Conservation (phyloP, 371 early-diverging fungal genomes). For the Zychaea mexicana region DNA sequence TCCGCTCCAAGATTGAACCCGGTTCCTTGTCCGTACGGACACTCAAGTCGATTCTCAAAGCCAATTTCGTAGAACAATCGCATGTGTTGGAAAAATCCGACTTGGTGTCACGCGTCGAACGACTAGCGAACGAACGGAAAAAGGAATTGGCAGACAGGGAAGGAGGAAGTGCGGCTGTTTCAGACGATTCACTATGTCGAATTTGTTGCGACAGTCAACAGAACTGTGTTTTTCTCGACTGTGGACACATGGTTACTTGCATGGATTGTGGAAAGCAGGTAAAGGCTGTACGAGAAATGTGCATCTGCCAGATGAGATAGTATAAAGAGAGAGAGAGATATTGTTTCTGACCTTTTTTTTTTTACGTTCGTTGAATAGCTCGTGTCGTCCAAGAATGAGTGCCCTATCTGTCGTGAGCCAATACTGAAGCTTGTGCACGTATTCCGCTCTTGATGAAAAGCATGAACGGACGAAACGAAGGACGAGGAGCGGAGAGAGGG, state of each 20-base stretch:
- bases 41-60: constrained; percentile 49
- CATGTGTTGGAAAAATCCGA: constrained; percentile 58
- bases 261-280: constrained; percentile 64
- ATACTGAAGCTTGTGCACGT: constrained; percentile 55
- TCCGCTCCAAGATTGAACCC: constrained; percentile 42
- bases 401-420: constrained; percentile 66
- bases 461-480: neutral
- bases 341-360: neutral
- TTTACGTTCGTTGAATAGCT: constrained; percentile 42
- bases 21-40: constrained; percentile 50
- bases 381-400: constrained; percentile 54
- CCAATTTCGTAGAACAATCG: constrained; percentile 52
- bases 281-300: constrained; percentile 9
- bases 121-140: constrained; percentile 45
- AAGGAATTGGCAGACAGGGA: constrained; percentile 20
- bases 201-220: constrained; percentile 64
- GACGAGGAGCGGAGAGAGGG: neutral
- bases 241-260: constrained; percentile 66
- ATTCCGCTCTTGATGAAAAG: constrained; percentile 42
- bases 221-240: constrained; percentile 62
- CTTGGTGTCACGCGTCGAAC: constrained; percentile 45
- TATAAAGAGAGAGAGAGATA: neutral
- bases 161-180: constrained; percentile 1
- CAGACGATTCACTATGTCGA: constrained; percentile 52
- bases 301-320: too few relatives aligned